Evolutionary conservation across 306 rosid genomes (phyloP).

Genomic region (Gleditsia sinensis): DNA sequence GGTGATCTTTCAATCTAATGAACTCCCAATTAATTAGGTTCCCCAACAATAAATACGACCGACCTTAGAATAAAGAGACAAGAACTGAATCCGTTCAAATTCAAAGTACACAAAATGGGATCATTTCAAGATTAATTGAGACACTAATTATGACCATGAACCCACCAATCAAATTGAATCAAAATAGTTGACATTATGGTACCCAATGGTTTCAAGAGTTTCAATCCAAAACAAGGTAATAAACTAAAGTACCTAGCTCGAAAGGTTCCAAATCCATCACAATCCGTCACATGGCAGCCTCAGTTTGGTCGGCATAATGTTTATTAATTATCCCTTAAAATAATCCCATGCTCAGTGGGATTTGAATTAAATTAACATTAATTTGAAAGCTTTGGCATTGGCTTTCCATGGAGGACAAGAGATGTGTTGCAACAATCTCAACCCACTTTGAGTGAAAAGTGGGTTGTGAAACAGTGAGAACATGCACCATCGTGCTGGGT

Average conservation of each 20-base stretch:
- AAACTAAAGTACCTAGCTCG: no score
- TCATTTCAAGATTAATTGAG: not conserved
- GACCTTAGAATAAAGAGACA: not conserved
- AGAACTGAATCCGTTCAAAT: conserved; percentile 21
- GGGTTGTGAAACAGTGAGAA: no score
- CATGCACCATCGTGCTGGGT: conserved; percentile 69
- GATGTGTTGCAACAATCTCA: conserved; percentile 67
- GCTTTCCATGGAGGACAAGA: conserved; percentile 67
- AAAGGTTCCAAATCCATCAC: conserved; percentile 72
- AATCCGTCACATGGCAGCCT: conserved; percentile 67
- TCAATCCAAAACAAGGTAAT: no score
- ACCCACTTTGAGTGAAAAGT: conserved; percentile 68
- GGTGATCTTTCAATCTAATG: no score
- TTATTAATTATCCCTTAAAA: no score
- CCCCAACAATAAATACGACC: conserved; percentile 16
- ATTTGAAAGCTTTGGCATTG: conserved; percentile 46
- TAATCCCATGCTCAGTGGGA: conserved; percentile 48
- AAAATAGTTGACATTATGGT: conserved; percentile 54
- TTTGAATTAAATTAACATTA: conserved; percentile 41
- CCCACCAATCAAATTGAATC: conserved; percentile 28
- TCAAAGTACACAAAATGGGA: conserved; percentile 27
- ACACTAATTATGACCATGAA: conserved; percentile 5
- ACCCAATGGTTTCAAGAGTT: conserved; percentile 30
- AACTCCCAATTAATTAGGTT: conserved; percentile 20
- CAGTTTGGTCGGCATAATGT: conserved; percentile 78